A percentile compares a stretch with the other conserved stretches of the same genome.
phyloP scores from a whole-genome alignment of 2,329 filamentous ascomycete genomes.

The Tolypocladium cylindrosporum region DNA sequence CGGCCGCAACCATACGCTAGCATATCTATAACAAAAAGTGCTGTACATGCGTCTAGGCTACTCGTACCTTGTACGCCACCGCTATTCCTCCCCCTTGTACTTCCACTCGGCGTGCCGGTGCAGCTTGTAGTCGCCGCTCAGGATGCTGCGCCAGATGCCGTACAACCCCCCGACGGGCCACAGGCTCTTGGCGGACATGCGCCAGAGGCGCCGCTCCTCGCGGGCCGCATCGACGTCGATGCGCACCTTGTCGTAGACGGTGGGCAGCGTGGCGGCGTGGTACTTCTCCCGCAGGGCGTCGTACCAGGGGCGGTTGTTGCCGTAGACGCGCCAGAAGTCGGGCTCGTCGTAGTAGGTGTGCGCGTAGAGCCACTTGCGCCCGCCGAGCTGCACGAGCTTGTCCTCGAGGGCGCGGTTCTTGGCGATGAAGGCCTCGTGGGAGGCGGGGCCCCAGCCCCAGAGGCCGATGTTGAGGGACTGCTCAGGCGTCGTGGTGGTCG shows the following conservation, averaged over 20 bases:
- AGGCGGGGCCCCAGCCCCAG: conserved; percentile 64
- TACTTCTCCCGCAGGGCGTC: conserved; percentile 53
- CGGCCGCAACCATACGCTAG: background rate
- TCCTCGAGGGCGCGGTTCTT: conserved; percentile 64
- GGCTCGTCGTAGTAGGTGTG: conserved; percentile 72
- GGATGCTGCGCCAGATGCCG: conserved; percentile 49
- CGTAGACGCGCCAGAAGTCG: conserved; percentile 60
- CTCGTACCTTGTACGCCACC: background rate
- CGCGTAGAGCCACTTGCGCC: conserved; percentile 81
- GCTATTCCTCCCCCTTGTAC: conserved; percentile 25
- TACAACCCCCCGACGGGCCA: conserved; percentile 50
- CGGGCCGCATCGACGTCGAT: conserved; percentile 39
- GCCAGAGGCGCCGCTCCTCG: conserved; percentile 25
- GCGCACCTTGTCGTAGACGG: conserved; percentile 61
- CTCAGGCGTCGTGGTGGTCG: conserved; percentile 8
- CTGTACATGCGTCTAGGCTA: background rate
- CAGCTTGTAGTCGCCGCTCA: conserved; percentile 44
- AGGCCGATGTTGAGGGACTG: conserved; percentile 57
- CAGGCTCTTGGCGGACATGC: conserved; percentile 32
- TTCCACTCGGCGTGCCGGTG: conserved; percentile 45
- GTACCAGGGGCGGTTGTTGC: conserved; percentile 46
- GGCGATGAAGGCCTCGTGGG: conserved; percentile 48
- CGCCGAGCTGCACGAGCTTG: conserved; percentile 58
- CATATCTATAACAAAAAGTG: background rate
- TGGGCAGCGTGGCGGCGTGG: conserved; percentile 49